phyloP scores from a whole-genome alignment of 2,329 filamentous ascomycete genomes.

The Botrytis elliptica region DNA sequence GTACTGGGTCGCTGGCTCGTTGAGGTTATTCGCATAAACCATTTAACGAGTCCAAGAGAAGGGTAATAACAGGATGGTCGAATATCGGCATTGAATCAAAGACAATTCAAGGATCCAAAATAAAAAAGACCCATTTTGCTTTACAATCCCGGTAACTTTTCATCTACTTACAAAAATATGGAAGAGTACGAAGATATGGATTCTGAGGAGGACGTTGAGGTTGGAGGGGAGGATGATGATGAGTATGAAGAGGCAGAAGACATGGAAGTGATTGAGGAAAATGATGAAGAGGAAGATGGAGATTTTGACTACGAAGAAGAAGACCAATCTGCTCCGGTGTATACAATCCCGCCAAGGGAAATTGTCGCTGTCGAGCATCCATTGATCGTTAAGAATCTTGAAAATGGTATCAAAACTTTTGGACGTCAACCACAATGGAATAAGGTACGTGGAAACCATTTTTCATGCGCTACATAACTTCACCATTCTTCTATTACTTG shows the following conservation, averaged over 20 bases:
- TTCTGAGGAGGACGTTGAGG: constrained; percentile 1
- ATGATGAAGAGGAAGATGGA: constrained; percentile 4
- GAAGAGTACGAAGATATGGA: constrained; percentile 16
- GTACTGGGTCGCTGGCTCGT: not conserved
- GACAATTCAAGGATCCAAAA: not conserved
- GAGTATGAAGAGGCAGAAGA: constrained; percentile 5
- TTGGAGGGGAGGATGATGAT: not conserved
- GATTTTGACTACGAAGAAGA: constrained; percentile 15
- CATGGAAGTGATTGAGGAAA: constrained; percentile 1
- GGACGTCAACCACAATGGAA: constrained; percentile 42
- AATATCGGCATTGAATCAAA: not conserved
- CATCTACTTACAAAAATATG: not conserved
- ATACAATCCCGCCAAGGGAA: constrained; percentile 50
- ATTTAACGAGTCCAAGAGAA: not conserved
- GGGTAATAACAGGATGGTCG: not conserved
- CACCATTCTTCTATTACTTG: not conserved
- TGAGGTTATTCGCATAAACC: not conserved
- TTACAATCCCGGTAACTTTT: not conserved
- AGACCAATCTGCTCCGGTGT: constrained; percentile 43
- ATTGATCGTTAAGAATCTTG: constrained; percentile 61
- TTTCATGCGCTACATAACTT: too few relatives aligned
- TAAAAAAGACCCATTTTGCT: not conserved
- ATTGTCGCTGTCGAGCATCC: constrained; percentile 66
- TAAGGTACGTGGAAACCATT: constrained; percentile 33
- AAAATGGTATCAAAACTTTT: constrained; percentile 62